Base-by-base conservation (phyloP, 352 stramenopile species). In the Phytophthora fragariae region DNA sequence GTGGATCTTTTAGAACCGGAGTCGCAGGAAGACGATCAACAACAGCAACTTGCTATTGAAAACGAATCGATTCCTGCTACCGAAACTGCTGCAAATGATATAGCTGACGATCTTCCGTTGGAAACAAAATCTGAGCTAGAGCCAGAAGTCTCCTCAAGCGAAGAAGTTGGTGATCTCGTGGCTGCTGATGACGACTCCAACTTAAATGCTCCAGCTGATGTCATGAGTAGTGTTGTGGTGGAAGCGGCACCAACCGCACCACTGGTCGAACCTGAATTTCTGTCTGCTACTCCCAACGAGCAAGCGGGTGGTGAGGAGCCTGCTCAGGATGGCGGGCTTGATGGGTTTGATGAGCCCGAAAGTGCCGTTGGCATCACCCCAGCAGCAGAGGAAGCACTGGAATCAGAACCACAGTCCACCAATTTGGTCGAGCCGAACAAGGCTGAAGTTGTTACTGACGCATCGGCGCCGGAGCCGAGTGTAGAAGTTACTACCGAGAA, bases 1-100 rank as follows among this genome's bases (percentile, higher is more conserved):
- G 62, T 54, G 17, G 12, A 1, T 0, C 19, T 49, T 17, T 24
- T 49, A 59, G 59, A 62, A 37, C 46, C 57, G 62, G 56, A 62
- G 24, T 11, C 19, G 14, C 29, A 47, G 47, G 17, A 17, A 68
- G 47, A 8, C 5, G n/a, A 27, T 21, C 44, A 70, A 14, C 31
- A 11, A 5, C 14, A 27, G 29, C 44, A 73, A 8, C 21, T 50
- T 37, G 44, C 19, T 53, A 12, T 27, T 27, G 46, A 53, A 15
- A 12, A 3, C 19, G 46, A 53, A 15, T 53, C 15, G n/a, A 12
- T 12, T 29, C 47, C 19, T 50, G 14, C 27, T 41, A 19, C 47
- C 44, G 46, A 57, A 24, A 24, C 3, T 24, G 46, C 59, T 37
- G 24, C 55, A 41, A 55, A 29, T 70, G 63, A 62, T 60, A 37